Conservation (phyloP, 441 rosid species). For the Pelargonium fulgidum region DNA sequence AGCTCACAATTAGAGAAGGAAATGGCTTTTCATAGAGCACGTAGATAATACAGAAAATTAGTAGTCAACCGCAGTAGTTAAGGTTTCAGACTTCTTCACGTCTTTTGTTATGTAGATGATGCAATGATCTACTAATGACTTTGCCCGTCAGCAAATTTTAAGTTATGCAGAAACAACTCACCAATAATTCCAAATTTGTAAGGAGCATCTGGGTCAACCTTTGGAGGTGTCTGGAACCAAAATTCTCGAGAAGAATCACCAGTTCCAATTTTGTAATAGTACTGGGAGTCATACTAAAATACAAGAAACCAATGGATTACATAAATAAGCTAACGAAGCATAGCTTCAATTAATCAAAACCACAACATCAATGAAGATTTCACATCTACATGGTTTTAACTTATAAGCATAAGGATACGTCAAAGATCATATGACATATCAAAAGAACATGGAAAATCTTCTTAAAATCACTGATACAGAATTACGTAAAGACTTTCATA, state of each 20-base stretch:
- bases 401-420: not conserved
- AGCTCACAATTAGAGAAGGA: not conserved
- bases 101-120: not conserved
- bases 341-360: no score
- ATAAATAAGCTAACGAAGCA: not conserved
- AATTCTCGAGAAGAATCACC: constrained; percentile 52
- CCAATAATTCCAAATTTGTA: constrained; percentile 73
- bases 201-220: constrained; percentile 47
- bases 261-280: constrained; percentile 55
- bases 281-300: constrained; percentile 51
- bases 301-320: constrained; percentile 9
- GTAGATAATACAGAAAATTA: not conserved
- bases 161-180: constrained; percentile 22
- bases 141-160: not conserved
- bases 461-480: not conserved
- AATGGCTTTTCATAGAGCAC: not conserved
- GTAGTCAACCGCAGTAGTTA: not conserved
- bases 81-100: not conserved
- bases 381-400: not conserved
- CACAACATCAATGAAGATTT: not conserved
- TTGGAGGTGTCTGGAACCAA: constrained; percentile 70
- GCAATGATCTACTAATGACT: not conserved
- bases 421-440: constrained; percentile 4
- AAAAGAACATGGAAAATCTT: not conserved
- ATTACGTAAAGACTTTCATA: not conserved